These are phyloP conservation scores for Debaryomyces sp. DNA, from an alignment of 1,139 yeast genomes.

Conservation along the genomic window DNA sequence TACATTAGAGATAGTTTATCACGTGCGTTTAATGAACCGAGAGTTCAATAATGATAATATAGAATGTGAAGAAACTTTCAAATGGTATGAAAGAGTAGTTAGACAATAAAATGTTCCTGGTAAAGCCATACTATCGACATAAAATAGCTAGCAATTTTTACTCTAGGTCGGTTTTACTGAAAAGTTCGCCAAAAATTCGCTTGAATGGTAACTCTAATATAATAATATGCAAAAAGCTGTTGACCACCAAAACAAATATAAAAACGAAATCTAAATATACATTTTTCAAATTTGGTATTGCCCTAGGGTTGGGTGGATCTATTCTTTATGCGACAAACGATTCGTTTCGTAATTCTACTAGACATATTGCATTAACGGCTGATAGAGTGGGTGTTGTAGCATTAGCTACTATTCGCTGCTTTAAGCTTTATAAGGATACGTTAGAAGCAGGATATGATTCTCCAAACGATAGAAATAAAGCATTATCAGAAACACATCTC, in stretches of 20 bases:
- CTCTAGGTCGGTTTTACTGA: neutral
- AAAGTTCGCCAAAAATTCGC: neutral
- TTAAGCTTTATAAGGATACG: constrained; percentile 61
- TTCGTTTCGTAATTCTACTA: constrained; percentile 22
- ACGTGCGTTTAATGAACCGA: constrained; percentile 3
- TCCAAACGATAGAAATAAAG: constrained; percentile 54
- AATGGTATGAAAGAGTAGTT: neutral
- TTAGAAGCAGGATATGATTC: constrained; percentile 49
- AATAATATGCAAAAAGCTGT: neutral
- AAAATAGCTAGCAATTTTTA: neutral
- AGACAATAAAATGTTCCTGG: neutral
- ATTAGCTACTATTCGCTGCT: constrained; percentile 64
- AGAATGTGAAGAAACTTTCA: neutral
- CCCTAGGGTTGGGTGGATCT: constrained; percentile 32
- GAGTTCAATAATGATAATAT: neutral
- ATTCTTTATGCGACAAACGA: constrained; percentile 40
- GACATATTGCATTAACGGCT: constrained; percentile 40
- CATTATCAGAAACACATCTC: constrained; percentile 61
- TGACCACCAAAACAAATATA: neutral
- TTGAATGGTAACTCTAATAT: neutral
- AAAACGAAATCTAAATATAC: constrained; percentile 11
- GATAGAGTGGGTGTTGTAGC: constrained; percentile 67
- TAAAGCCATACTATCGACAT: neutral
- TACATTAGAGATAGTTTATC: neutral
- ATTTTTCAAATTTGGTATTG: constrained; percentile 32